phyloP scores from a whole-genome alignment of 176 grass and related monocot species.

The Rhynchospora tenuis region DNA sequence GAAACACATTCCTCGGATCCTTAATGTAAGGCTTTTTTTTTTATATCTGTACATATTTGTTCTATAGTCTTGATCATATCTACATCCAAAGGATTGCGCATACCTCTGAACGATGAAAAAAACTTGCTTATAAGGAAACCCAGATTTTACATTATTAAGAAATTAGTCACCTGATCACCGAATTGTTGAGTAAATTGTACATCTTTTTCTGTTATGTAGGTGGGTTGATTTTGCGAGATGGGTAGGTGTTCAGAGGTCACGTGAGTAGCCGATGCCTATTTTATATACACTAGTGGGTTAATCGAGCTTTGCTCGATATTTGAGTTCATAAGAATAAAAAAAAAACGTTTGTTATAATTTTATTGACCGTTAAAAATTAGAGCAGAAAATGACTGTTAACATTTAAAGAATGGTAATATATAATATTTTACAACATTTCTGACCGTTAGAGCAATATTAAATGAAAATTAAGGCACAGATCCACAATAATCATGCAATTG shows the following conservation, averaged over 20 bases:
- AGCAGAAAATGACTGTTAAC: too few relatives aligned
- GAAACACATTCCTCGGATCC: slow-evolving; percentile 83
- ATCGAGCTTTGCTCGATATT: too few relatives aligned
- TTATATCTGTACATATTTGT: not conserved
- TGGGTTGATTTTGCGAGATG: slow-evolving; percentile 82
- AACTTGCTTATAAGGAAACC: not conserved
- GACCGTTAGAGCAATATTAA: too few relatives aligned
- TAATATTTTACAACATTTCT: too few relatives aligned
- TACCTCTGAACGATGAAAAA: not conserved
- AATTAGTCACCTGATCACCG: not conserved
- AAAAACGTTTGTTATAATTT: too few relatives aligned
- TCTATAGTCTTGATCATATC: slow-evolving; percentile 6
- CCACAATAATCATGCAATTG: too few relatives aligned
- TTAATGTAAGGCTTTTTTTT: slow-evolving; percentile 49
- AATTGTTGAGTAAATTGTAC: not conserved
- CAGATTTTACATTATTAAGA: not conserved
- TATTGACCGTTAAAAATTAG: too few relatives aligned
- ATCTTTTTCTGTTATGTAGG: slow-evolving; percentile 20
- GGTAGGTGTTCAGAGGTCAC: slow-evolving; percentile 55
- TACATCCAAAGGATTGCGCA: not conserved
- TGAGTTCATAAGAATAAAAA: too few relatives aligned
- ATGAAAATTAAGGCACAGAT: too few relatives aligned
- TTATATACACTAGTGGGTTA: too few relatives aligned
- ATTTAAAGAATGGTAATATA: too few relatives aligned
- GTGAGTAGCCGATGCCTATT: slow-evolving; percentile 30